A percentile compares a stretch with the other conserved stretches of the same genome.
Conservation (phyloP, 495 filamentous ascomycete species). For the Podospora conica region DNA sequence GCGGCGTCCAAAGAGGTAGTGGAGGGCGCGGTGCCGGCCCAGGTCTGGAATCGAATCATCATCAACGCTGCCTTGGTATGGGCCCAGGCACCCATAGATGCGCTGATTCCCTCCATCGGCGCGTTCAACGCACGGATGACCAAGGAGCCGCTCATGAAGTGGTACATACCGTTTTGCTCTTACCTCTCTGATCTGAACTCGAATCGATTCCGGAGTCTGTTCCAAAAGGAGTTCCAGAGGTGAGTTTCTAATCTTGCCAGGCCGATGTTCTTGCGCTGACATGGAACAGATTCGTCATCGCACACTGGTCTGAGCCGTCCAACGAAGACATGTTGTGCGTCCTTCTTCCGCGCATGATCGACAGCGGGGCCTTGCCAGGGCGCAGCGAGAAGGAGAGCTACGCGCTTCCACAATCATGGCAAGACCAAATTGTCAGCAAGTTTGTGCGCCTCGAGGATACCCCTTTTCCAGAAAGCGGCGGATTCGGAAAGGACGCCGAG, state of each 20-base stretch:
- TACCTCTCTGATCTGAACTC: slow-evolving; percentile 65
- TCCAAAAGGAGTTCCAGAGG: slow-evolving; percentile 77
- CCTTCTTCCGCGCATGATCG: slow-evolving; percentile 60
- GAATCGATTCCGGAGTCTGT: slow-evolving; percentile 69
- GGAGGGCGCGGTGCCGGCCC: slow-evolving; percentile 37
- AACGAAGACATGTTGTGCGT: slow-evolving; percentile 64
- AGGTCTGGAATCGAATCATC: slow-evolving; percentile 49
- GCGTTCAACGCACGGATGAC: slow-evolving; percentile 58
- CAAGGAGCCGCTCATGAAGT: slow-evolving; percentile 51
- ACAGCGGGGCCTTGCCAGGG: slow-evolving; percentile 44
- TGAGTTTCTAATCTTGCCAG: slow-evolving; percentile 25
- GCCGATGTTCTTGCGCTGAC: slow-evolving; percentile 17
- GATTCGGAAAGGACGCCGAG: slow-evolving; percentile 44
- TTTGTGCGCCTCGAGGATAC: slow-evolving; percentile 52
- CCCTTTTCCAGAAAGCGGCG: slow-evolving; percentile 50
- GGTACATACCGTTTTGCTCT: slow-evolving; percentile 80
- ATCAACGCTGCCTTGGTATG: slow-evolving; percentile 63
- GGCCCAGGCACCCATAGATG: slow-evolving; percentile 72
- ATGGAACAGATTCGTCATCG: slow-evolving; percentile 55
- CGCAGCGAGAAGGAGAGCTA: slow-evolving; percentile 49
- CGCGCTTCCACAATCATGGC: slow-evolving; percentile 60
- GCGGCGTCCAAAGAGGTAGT: slow-evolving; percentile 28
- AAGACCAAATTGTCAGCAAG: slow-evolving; percentile 58
- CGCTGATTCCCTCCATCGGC: slow-evolving; percentile 61
- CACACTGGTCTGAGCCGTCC: slow-evolving; percentile 58